Conservation (phyloP, 1,139 yeast genomes). For the Ashbya aceris region DNA sequence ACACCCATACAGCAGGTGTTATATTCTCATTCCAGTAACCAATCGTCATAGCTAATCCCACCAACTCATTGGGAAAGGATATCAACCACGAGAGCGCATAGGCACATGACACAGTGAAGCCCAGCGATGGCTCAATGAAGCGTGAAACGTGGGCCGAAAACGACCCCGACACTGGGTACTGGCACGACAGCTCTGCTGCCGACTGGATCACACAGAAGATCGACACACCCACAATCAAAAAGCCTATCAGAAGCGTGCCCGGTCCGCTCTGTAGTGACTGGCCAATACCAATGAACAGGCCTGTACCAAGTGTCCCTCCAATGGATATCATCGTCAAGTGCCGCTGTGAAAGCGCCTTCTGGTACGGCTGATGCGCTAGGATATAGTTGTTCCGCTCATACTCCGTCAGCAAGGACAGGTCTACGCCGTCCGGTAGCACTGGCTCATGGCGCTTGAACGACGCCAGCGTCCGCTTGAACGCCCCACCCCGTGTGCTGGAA, state of each 20-base stretch:
- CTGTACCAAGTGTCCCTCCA: slow-evolving; percentile 57
- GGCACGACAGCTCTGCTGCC: slow-evolving; percentile 54
- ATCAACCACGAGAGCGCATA: slow-evolving; percentile 54
- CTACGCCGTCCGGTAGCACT: slow-evolving; percentile 38
- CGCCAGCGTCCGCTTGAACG: no score
- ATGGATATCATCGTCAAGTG: slow-evolving; percentile 55
- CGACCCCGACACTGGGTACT: slow-evolving; percentile 59
- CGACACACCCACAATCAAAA: slow-evolving; percentile 38
- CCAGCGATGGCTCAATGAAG: slow-evolving; percentile 57
- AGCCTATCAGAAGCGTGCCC: slow-evolving; percentile 47
- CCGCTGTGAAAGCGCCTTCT: slow-evolving; percentile 52
- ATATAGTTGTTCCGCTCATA: slow-evolving; percentile 40
- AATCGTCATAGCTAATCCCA: slow-evolving; percentile 51
- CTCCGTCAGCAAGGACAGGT: slow-evolving; percentile 43
- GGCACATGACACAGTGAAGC: slow-evolving; percentile 50
- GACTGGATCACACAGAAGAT: slow-evolving; percentile 59
- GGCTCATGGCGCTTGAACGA: slow-evolving; percentile 23
- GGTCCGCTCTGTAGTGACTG: slow-evolving; percentile 54
- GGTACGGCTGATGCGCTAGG: slow-evolving; percentile 53
- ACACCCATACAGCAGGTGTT: slow-evolving; percentile 48
- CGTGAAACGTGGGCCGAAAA: slow-evolving; percentile 55
- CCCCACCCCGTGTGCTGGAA: no score
- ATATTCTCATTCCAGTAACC: slow-evolving; percentile 43
- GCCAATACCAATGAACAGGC: slow-evolving; percentile 53
- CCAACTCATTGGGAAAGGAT: slow-evolving; percentile 50